phyloP scores from a whole-genome alignment of 1,139 yeast genomes.

The Diutina ranongensis region DNA sequence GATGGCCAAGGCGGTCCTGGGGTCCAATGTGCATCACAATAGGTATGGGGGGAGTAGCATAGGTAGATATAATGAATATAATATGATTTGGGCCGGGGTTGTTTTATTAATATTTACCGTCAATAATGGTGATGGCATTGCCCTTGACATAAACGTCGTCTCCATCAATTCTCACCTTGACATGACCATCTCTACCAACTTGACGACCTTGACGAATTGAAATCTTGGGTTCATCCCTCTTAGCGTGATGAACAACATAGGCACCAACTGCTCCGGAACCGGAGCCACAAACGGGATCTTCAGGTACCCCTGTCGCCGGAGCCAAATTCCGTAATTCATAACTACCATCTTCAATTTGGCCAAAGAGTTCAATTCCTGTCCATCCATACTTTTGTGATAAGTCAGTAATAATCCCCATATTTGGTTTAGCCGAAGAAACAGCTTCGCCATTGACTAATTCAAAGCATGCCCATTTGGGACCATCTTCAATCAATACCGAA shows the following conservation, averaged over 20 bases:
- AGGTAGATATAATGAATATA: background rate
- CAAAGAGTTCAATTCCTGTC: slow-evolving; percentile 27
- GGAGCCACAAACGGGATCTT: slow-evolving; percentile 45
- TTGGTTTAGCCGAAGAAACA: slow-evolving; percentile 20
- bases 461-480: slow-evolving; percentile 8
- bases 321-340: slow-evolving; percentile 30
- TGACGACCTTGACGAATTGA: background rate
- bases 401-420: slow-evolving; percentile 14
- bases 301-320: slow-evolving; percentile 21
- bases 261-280: slow-evolving; percentile 28
- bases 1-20: slow-evolving; percentile 57
- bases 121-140: background rate
- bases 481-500: slow-evolving; percentile 24
- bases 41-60: slow-evolving; percentile 9
- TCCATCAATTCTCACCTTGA: background rate
- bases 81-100: no score
- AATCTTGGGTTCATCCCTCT: background rate
- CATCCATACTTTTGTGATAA: slow-evolving; percentile 13
- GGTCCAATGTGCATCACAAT: slow-evolving; percentile 85
- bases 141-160: slow-evolving; percentile 1
- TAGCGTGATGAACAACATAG: background rate
- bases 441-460: slow-evolving; percentile 9
- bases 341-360: slow-evolving; percentile 14
- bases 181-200: slow-evolving; percentile 1
- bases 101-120: background rate